phyloP scores from a whole-genome alignment of 371 early-diverging fungal species.

The Mortierella sp. region DNA sequence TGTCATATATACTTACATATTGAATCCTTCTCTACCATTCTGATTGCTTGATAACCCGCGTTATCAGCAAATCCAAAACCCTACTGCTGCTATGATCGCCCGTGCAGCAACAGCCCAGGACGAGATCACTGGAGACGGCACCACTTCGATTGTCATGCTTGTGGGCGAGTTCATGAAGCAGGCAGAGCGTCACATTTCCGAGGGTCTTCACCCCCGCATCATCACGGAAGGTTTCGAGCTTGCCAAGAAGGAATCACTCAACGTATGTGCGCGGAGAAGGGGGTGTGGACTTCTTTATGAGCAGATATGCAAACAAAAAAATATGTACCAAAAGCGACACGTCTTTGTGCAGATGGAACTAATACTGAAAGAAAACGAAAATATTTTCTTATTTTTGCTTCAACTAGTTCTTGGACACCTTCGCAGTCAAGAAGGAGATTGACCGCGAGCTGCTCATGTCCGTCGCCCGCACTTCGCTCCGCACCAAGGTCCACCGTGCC shows the following conservation, averaged over 20 bases:
- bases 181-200: constrained; percentile 94
- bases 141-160: constrained; percentile 96
- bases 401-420: constrained; percentile 94
- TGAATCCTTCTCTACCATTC: constrained; percentile 1
- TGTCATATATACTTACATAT: neutral
- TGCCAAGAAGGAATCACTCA: constrained; percentile 94
- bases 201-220: constrained; percentile 97
- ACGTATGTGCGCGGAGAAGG: constrained; percentile 58
- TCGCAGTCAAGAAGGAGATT: constrained; percentile 78
- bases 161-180: constrained; percentile 98
- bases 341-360: neutral
- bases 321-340: neutral
- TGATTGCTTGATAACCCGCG: too few relatives aligned
- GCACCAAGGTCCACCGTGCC: constrained; percentile 94
- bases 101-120: constrained; percentile 99
- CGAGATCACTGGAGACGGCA: constrained; percentile 99
- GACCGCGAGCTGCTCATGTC: constrained; percentile 93
- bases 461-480: constrained; percentile 95
- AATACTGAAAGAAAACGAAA: too few relatives aligned
- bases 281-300: neutral
- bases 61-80: constrained; percentile 98
- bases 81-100: constrained; percentile 99
- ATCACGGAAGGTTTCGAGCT: constrained; percentile 97
- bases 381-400: too few relatives aligned
- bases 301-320: too few relatives aligned